These are phyloP conservation scores for Plantago coronopus DNA, from an alignment of 305 asterid species.

Conservation along the genomic window DNA sequence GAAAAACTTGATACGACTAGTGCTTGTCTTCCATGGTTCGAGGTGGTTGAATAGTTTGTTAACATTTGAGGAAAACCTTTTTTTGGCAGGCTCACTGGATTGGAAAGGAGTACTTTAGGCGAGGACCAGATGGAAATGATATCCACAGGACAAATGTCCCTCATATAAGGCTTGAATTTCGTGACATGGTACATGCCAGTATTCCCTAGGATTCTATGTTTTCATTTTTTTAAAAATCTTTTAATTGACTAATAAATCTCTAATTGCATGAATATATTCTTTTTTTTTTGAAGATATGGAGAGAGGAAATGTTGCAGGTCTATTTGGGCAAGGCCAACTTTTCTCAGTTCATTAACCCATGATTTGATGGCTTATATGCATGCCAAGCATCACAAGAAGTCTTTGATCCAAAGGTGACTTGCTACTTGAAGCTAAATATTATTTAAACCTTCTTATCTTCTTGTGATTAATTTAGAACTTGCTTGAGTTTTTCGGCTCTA, in stretches of 20 bases:
- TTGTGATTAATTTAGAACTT: neutral
- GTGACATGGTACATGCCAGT: constrained; percentile 65
- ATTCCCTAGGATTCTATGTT: neutral
- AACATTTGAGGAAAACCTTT: neutral
- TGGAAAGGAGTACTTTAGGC: constrained; percentile 77
- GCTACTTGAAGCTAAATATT: neutral
- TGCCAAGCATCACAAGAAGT: constrained; percentile 6
- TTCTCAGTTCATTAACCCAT: constrained; percentile 52
- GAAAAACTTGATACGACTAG: neutral
- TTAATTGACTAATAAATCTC: constrained; percentile 1
- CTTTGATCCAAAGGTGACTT: constrained; percentile 21
- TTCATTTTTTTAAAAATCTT: constrained; percentile 12
- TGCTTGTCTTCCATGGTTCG: neutral
- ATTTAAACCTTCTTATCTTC: neutral
- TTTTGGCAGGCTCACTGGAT: constrained; percentile 84
- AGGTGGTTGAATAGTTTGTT: neutral
- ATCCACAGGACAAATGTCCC: constrained; percentile 96
- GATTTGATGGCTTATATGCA: constrained; percentile 31
- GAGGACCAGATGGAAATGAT: constrained; percentile 92
- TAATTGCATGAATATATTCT: neutral
- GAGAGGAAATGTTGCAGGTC: constrained; percentile 87
- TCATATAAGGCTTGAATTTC: constrained; percentile 89
- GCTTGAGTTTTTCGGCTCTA: neutral
- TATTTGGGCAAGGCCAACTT: constrained; percentile 67
- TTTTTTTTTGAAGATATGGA: constrained; percentile 64